Evolutionary conservation across 768 basidiomycete species (phyloP).

Genomic region (Kwoniella heveanensis): DNA sequence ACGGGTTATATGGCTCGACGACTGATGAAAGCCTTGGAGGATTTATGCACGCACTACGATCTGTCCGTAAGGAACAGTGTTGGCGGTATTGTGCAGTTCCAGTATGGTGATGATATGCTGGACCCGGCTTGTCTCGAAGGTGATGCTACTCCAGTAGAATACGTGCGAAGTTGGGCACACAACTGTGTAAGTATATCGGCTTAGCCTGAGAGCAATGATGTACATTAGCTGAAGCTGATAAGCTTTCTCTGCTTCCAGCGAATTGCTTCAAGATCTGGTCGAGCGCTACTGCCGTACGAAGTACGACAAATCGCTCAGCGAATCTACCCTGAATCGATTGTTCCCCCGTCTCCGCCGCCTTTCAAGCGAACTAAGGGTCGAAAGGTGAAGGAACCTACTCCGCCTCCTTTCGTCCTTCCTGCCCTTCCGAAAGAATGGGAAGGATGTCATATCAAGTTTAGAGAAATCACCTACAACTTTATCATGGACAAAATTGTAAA

Average conservation of each 20-base stretch:
- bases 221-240: slow-evolving; percentile 2
- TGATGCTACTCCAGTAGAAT: slow-evolving; percentile 90
- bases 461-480: slow-evolving; percentile 62
- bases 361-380: slow-evolving; percentile 23
- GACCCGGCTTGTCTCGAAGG: slow-evolving; percentile 96
- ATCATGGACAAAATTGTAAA: slow-evolving; percentile 68
- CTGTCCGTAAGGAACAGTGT: slow-evolving; percentile 89
- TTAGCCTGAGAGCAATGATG: too few species aligned
- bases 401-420: slow-evolving; percentile 17
- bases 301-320: slow-evolving; percentile 67
- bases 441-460: slow-evolving; percentile 51
- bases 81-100: slow-evolving; percentile 95
- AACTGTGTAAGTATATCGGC: slow-evolving; percentile 64
- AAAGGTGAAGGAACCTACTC: slow-evolving; percentile 57
- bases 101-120: slow-evolving; percentile 93
- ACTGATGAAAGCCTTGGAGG: slow-evolving; percentile 98
- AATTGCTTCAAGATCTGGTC: slow-evolving; percentile 64
- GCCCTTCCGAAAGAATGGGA: slow-evolving; percentile 35
- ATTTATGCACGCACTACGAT: slow-evolving; percentile 94
- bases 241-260: slow-evolving; percentile 60
- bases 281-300: slow-evolving; percentile 81
- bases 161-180: slow-evolving; percentile 82
- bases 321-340: slow-evolving; percentile 42
- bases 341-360: slow-evolving; percentile 57
- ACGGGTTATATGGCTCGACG: slow-evolving; percentile 99